phyloP scores from a whole-genome alignment of 2,329 filamentous ascomycete species.

The Cladorrhinum sp. region DNA sequence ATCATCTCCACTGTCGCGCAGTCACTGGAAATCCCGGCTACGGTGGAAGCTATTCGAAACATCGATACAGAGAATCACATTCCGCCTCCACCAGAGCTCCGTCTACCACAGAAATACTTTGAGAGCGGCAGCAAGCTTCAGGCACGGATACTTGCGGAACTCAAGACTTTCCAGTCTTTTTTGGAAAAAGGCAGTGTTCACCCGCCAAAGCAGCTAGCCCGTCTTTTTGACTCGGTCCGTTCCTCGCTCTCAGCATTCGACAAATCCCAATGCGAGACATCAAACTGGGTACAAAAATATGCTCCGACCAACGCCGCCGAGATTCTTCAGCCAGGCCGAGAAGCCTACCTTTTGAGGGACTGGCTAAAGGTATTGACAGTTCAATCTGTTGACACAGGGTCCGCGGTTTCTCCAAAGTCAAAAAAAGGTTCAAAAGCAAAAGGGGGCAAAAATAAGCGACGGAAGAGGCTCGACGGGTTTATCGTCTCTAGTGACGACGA shows the following conservation, averaged over 20 bases:
- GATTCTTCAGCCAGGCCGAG: slow-evolving; percentile 71
- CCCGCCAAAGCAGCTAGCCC: slow-evolving; percentile 48
- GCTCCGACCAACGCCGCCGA: slow-evolving; percentile 65
- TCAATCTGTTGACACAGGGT: slow-evolving; percentile 67
- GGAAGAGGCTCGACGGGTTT: slow-evolving; percentile 75
- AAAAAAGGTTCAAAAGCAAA: slow-evolving; percentile 31
- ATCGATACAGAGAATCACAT: slow-evolving; percentile 40
- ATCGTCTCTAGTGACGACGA: slow-evolving; percentile 78
- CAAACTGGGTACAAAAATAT: slow-evolving; percentile 82
- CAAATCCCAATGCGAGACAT: slow-evolving; percentile 67
- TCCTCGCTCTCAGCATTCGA: slow-evolving; percentile 75
- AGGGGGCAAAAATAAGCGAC: slow-evolving; percentile 62
- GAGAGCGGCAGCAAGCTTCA: slow-evolving; percentile 57
- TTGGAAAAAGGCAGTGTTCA: slow-evolving; percentile 4
- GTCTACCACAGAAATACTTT: slow-evolving; percentile 54
- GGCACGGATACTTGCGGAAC: slow-evolving; percentile 43
- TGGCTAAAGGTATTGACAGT: slow-evolving; percentile 80
- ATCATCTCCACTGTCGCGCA: slow-evolving; percentile 37
- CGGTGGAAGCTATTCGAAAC: slow-evolving; percentile 34
- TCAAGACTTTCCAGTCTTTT: slow-evolving; percentile 32
- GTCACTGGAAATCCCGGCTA: slow-evolving; percentile 40
- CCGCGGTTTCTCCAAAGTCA: slow-evolving; percentile 34
- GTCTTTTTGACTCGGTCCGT: slow-evolving; percentile 57
- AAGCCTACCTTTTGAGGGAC: slow-evolving; percentile 68
- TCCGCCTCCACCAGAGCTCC: slow-evolving; percentile 47